Conservation (phyloP, 371 early-diverging fungal genomes). For the Syncephalastrum contaminatum region DNA sequence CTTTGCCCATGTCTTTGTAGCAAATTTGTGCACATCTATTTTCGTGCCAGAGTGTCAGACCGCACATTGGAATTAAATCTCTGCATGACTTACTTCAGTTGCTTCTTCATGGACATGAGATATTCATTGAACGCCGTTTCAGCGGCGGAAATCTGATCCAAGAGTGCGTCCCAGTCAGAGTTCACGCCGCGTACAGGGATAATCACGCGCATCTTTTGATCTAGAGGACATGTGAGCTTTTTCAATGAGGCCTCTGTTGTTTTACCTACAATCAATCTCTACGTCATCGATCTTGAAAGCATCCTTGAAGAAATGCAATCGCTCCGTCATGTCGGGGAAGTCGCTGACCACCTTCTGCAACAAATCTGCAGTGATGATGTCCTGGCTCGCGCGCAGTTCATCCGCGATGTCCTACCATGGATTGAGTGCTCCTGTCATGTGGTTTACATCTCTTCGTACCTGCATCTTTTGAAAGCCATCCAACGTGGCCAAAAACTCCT, state of each 20-base stretch:
- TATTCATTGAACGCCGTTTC: slow-evolving; percentile 68
- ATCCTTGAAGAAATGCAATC: slow-evolving; percentile 60
- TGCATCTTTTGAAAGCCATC: slow-evolving; percentile 56
- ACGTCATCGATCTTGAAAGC: slow-evolving; percentile 78
- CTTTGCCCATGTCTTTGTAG: slow-evolving; percentile 94
- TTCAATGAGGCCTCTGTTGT: background rate
- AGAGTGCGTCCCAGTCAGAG: slow-evolving; percentile 70
- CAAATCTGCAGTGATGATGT: slow-evolving; percentile 43
- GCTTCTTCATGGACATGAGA: slow-evolving; percentile 58
- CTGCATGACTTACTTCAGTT: slow-evolving; percentile 53
- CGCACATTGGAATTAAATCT: background rate
- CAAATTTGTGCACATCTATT: slow-evolving; percentile 47
- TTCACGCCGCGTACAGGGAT: slow-evolving; percentile 78
- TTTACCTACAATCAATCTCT: slow-evolving; percentile 56
- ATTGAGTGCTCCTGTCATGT: no score
- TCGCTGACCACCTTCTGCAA: slow-evolving; percentile 38
- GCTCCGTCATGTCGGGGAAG: slow-evolving; percentile 53
- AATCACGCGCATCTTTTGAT: slow-evolving; percentile 54
- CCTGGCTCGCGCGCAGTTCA: background rate
- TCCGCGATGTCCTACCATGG: slow-evolving; percentile 4
- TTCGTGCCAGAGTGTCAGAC: background rate
- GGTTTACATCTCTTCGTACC: slow-evolving; percentile 31
- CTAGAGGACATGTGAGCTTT: slow-evolving; percentile 13
- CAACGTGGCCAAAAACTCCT: slow-evolving; percentile 71
- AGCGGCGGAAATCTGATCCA: slow-evolving; percentile 50